phyloP scores from a whole-genome alignment of 331 rosid species.

The Malus hybrid region DNA sequence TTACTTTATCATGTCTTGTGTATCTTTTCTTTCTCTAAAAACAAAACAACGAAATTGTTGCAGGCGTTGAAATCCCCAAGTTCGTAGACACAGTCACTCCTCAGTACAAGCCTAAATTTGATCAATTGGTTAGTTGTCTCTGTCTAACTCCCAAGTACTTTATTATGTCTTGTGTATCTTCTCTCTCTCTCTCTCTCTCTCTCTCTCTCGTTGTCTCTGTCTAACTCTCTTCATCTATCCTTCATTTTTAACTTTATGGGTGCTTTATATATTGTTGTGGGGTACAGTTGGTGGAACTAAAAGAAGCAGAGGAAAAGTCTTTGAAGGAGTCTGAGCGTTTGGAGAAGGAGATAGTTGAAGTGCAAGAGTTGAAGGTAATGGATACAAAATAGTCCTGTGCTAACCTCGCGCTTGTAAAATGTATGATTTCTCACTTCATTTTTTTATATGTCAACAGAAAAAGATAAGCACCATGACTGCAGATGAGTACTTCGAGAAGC shows the following conservation, averaged over 20 bases:
- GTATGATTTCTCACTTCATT: slow-evolving; percentile 11
- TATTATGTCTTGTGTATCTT: neutral
- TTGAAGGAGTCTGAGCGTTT: slow-evolving; percentile 85
- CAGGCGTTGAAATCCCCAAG: slow-evolving; percentile 91
- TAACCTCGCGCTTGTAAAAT: neutral
- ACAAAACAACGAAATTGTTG: neutral
- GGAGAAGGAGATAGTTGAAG: slow-evolving; percentile 81
- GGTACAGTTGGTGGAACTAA: slow-evolving; percentile 75
- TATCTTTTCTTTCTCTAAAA: neutral
- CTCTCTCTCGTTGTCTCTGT: neutral
- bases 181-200: neutral
- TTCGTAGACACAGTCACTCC: slow-evolving; percentile 93
- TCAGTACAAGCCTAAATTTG: slow-evolving; percentile 81
- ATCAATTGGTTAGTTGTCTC: slow-evolving; percentile 42
- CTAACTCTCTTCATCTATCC: neutral
- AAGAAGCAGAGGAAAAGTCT: slow-evolving; percentile 83
- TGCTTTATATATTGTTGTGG: slow-evolving; percentile 6
- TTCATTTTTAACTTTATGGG: neutral
- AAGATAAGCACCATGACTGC: slow-evolving; percentile 93
- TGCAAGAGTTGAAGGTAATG: slow-evolving; percentile 81
- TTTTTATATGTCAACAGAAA: slow-evolving; percentile 35
- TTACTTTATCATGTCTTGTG: neutral
- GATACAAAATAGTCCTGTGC: neutral
- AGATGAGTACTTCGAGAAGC: slow-evolving; percentile 82
- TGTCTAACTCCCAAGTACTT: no score